These are phyloP conservation scores for Paralagenidium karlingii DNA, from an alignment of 352 stramenopile genomes.

Conservation along the genomic window DNA sequence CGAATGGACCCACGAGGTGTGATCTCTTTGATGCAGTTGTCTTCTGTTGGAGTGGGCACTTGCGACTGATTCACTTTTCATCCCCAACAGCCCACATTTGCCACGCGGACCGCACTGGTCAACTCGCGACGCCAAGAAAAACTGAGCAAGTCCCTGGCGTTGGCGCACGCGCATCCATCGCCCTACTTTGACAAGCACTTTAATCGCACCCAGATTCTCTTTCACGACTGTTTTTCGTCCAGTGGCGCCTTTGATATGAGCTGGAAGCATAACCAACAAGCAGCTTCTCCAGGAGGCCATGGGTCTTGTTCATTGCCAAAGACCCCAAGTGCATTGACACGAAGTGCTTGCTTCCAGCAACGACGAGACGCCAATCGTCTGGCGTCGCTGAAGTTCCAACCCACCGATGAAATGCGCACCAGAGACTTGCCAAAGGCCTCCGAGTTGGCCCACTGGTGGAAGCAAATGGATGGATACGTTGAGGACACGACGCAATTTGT, in stretches of 20 bases:
- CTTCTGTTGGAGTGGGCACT: not conserved
- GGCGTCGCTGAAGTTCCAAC: conserved; percentile 39
- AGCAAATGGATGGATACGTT: conserved; percentile 32
- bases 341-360: conserved; percentile 16
- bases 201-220: conserved; percentile 24
- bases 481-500: conserved; percentile 27
- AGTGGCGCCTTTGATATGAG: conserved; percentile 26
- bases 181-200: conserved; percentile 23
- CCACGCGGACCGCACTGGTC: conserved; percentile 29
- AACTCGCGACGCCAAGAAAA: conserved; percentile 25
- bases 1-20: conserved; percentile 33
- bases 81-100: conserved; percentile 17
- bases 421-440: conserved; percentile 30
- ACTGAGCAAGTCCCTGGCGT: conserved; percentile 18
- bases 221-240: conserved; percentile 29
- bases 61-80: too few species aligned
- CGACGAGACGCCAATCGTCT: conserved; percentile 14
- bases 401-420: conserved; percentile 30
- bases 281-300: conserved; percentile 5
- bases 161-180: conserved; percentile 4
- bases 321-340: conserved; percentile 23
- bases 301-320: conserved; percentile 20
- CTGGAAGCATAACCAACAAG: conserved; percentile 10
- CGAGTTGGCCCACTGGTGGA: conserved; percentile 46
- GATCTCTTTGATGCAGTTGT: conserved; percentile 5